These are phyloP conservation scores for Arachnopeziza araneosa DNA, from an alignment of 2,329 filamentous ascomycete genomes.

Conservation along the genomic window DNA sequence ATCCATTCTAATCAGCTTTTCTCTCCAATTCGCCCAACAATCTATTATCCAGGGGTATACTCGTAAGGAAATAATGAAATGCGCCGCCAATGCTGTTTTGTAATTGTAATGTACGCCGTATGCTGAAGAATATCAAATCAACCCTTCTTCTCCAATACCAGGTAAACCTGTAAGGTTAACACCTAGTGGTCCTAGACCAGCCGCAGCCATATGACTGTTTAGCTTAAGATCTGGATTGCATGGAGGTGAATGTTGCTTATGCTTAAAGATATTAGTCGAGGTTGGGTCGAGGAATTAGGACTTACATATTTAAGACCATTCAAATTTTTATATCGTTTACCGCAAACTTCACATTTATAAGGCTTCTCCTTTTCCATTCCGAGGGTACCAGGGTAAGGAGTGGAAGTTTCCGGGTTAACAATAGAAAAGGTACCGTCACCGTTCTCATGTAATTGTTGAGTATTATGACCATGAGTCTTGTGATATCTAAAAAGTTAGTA, in stretches of 20 bases:
- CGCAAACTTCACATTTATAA: conserved; percentile 93
- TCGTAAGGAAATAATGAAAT: not conserved
- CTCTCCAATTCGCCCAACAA: not conserved
- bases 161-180: conserved; percentile 40
- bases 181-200: not conserved
- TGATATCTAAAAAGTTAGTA: conserved; percentile 47
- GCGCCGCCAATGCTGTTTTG: not conserved
- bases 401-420: conserved; percentile 89
- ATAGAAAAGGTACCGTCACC: conserved; percentile 97
- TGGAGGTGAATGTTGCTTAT: conserved; percentile 77
- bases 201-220: not conserved
- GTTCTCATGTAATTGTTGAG: conserved; percentile 94
- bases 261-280: conserved; percentile 38
- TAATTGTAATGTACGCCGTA: not conserved
- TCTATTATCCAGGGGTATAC: not conserved
- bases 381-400: conserved; percentile 89
- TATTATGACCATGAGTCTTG: conserved; percentile 87
- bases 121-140: not conserved
- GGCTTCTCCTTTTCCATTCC: conserved; percentile 99
- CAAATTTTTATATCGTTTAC: conserved; percentile 98
- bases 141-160: conserved; percentile 39
- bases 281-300: conserved; percentile 26
- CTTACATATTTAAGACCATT: conserved; percentile 93
- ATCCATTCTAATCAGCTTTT: not conserved
- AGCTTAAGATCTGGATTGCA: conserved; percentile 78